Evolutionary conservation across 345 rosid genomes (phyloP).

Genomic region (Excoecaria agallocha): DNA sequence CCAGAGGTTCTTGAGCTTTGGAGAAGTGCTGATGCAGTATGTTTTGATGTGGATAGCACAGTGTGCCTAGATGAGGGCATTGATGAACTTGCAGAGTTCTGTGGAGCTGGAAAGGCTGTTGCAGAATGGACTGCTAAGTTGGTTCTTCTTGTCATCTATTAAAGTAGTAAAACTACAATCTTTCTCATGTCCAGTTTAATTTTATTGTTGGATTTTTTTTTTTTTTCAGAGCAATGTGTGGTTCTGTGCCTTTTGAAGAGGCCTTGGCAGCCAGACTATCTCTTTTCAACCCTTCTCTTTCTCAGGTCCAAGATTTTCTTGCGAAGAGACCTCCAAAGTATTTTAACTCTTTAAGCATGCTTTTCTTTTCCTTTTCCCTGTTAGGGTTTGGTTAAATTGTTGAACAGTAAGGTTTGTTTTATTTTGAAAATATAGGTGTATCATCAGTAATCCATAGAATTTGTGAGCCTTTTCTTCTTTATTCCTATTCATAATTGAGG

Average conservation of each 20-base stretch:
- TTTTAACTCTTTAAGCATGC: conserved; percentile 12
- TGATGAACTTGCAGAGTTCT: conserved; percentile 94
- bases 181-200: neutral
- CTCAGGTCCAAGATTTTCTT: conserved; percentile 74
- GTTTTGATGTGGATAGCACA: conserved; percentile 99
- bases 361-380: neutral
- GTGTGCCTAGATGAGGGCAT: conserved; percentile 95
- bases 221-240: conserved; percentile 82
- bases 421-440: neutral
- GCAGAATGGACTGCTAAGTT: conserved; percentile 98
- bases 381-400: conserved; percentile 2
- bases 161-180: neutral
- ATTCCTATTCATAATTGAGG: neutral
- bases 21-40: conserved; percentile 75
- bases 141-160: conserved; percentile 17
- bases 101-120: conserved; percentile 97
- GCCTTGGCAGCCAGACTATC: conserved; percentile 89
- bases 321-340: conserved; percentile 79
- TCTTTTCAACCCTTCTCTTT: conserved; percentile 76
- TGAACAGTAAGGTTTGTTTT: neutral
- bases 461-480: neutral
- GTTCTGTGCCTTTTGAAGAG: conserved; percentile 92
- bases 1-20: conserved; percentile 74
- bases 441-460: neutral
- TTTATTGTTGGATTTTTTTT: conserved; percentile 14